Evolutionary conservation across 2,329 filamentous ascomycete species (phyloP).

Genomic region (Aspergillus sojae): DNA sequence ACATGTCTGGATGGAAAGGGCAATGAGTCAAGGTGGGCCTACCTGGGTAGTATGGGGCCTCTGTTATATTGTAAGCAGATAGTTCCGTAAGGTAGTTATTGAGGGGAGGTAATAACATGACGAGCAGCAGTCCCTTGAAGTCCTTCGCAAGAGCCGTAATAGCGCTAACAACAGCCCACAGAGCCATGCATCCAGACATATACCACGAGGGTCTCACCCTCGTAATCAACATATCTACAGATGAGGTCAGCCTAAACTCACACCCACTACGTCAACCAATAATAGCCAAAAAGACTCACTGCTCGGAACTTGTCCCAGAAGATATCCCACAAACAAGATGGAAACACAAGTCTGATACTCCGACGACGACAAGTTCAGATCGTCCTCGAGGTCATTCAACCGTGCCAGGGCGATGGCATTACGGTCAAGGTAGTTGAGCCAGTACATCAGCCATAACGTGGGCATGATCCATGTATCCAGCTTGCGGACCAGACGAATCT

Average conservation of each 20-base stretch:
- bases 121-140: slow-evolving; percentile 42
- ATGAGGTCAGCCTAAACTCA: not conserved
- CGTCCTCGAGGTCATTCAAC: slow-evolving; percentile 30
- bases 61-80: not conserved
- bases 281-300: slow-evolving; percentile 10
- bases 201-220: slow-evolving; percentile 46
- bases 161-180: slow-evolving; percentile 34
- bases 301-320: slow-evolving; percentile 21
- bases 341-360: slow-evolving; percentile 35
- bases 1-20: not conserved
- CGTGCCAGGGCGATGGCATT: slow-evolving; percentile 36
- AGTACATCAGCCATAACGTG: slow-evolving; percentile 42
- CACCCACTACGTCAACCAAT: too few species aligned
- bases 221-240: slow-evolving; percentile 35
- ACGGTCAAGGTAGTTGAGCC: slow-evolving; percentile 32
- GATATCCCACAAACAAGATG: slow-evolving; percentile 30
- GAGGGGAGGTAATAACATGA: slow-evolving; percentile 2
- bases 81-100: too few species aligned
- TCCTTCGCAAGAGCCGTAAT: slow-evolving; percentile 38
- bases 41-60: slow-evolving; percentile 59
- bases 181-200: slow-evolving; percentile 39
- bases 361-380: slow-evolving; percentile 29
- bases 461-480: slow-evolving; percentile 44
- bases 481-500: slow-evolving; percentile 42
- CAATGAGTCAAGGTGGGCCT: not conserved